Evolutionary conservation across 116 monocot species (phyloP).

Genomic region (Thalassia testudinum): DNA sequence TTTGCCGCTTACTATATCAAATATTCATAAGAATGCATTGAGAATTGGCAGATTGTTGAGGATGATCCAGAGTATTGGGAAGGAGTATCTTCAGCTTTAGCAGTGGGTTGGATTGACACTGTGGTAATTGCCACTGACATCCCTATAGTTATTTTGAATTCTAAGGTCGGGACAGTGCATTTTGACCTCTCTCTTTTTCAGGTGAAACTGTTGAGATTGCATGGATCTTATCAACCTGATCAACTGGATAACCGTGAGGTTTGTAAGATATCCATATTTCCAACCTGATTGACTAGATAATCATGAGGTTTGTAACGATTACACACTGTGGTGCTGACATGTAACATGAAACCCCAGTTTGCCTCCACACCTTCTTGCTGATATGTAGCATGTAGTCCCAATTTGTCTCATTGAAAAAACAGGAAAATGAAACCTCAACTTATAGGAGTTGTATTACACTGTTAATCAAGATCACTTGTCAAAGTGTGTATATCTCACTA

Average conservation of each 20-base stretch:
- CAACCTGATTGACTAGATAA: no score
- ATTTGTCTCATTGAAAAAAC: no score
- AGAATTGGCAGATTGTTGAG: conserved; percentile 56
- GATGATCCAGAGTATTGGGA: conserved; percentile 92
- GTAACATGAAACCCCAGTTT: no score
- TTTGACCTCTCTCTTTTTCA: conserved; percentile 14
- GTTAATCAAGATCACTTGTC: no score
- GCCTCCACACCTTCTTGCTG: no score
- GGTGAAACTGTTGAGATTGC: conserved; percentile 87
- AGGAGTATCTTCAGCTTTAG: conserved; percentile 64
- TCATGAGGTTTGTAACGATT: no score
- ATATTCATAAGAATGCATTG: neutral
- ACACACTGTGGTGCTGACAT: no score
- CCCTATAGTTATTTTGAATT: neutral
- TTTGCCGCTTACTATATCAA: no score
- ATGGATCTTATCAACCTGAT: conserved; percentile 90
- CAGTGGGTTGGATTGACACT: conserved; percentile 95
- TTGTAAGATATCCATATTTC: conserved; percentile 6
- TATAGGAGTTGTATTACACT: no score
- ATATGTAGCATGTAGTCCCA: no score
- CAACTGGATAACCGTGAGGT: conserved; percentile 88
- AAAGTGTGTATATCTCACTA: no score
- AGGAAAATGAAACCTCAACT: no score
- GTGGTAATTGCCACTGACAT: conserved; percentile 27
- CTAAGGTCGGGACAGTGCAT: neutral